Conservation (phyloP, 805 yeast species). For the Sugiyamaella floridensis region DNA sequence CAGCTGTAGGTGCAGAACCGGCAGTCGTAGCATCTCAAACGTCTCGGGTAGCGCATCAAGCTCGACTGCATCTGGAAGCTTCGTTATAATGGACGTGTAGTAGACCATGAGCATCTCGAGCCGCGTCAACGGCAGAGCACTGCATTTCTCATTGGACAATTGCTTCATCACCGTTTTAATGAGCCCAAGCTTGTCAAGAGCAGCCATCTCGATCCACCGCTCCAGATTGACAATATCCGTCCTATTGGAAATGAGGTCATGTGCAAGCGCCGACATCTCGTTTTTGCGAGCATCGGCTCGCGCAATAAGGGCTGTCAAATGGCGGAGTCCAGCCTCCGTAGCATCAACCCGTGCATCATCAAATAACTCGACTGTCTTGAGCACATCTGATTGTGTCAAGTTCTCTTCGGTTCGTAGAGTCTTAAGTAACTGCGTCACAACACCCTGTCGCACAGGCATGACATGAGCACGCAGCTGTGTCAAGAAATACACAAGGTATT, state of each 20-base stretch:
- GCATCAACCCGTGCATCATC: conserved; percentile 10
- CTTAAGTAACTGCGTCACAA: neutral
- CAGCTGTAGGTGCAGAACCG: conserved; percentile 13
- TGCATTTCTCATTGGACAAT: neutral
- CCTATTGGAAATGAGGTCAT: conserved; percentile 3
- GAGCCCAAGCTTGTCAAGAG: conserved; percentile 2
- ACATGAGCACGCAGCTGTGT: neutral
- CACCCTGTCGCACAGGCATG: neutral
- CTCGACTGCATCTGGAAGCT: conserved; percentile 6
- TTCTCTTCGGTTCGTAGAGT: neutral
- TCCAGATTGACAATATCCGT: conserved; percentile 6
- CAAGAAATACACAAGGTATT: conserved; percentile 7
- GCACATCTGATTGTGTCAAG: neutral
- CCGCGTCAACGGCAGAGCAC: conserved; percentile 1
- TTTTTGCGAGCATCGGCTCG: conserved; percentile 6
- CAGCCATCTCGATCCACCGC: conserved; percentile 9
- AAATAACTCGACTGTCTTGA: conserved; percentile 1
- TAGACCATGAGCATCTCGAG: conserved; percentile 9
- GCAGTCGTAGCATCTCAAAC: conserved; percentile 13
- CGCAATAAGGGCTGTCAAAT: neutral
- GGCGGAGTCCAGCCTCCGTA: conserved; percentile 1
- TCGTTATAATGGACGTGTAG: conserved; percentile 5
- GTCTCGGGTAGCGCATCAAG: conserved; percentile 16
- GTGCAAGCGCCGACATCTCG: conserved; percentile 7
- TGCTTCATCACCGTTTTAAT: neutral